Evolutionary conservation across 257 asterid species (phyloP), one percentile per base, ranked within the genome.

Genomic region (Ocimum tenuiflorum): DNA sequence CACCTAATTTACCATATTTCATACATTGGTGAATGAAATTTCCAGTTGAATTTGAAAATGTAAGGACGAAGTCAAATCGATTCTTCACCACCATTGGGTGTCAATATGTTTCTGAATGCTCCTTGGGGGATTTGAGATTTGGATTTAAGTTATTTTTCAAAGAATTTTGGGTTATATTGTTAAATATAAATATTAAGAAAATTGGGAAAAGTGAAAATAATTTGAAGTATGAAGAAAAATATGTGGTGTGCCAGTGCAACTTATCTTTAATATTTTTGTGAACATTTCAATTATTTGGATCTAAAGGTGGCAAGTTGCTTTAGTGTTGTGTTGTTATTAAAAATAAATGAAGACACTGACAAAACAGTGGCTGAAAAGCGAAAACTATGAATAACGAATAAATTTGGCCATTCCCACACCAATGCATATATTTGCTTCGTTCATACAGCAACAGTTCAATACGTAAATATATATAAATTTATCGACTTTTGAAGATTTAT

Each of bases 301-400:
- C 18, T 12, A 38, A 36, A 58, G 73, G 35, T 57, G 1, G 67
- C 52, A 23, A 68, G 31, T 33, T 31, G 19, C 73, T 57, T 35
- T 47, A 42, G 4, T n/a, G 20, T 20, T 12, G 20, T 58, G n/a
- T n/a, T n/a, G n/a, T n/a, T 14, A 41, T 24, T 24, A 38, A 31
- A 22, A 69, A 49, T 38, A 47, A 69, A 36, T 38, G 36, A 43
- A 60, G 33, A 13, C 8, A 54, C 39, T 27, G 63, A 60, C 63
- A 60, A 48, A 60, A 50, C 49, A 70, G 48, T 50, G 51, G 63
- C 12, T 1, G 17, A 38, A 29, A 50, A 33, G 46, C 36, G 48
- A 39, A 60, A 70, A 36, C 36, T 46, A 69, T 49, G 45, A 65
- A 60, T 49, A 23, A 39, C 29, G 56, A 49, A 69, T 69, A 22